Base-by-base conservation (phyloP, 75 land plant species). In the Selaginella moellendorffii region DNA sequence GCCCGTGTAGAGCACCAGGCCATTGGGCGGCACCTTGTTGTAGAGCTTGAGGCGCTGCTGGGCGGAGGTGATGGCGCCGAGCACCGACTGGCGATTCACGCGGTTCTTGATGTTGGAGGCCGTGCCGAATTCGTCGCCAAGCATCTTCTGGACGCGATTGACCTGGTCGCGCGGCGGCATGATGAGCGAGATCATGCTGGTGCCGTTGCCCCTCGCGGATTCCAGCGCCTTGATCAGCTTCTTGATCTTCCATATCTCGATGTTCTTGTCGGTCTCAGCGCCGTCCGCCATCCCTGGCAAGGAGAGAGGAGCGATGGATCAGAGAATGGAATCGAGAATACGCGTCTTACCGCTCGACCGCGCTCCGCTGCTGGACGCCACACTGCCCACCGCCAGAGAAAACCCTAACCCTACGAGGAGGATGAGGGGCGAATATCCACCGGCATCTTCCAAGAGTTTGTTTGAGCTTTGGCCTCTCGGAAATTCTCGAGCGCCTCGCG, bases 81-180 rank as follows among this genome's bases (percentile, higher is more conserved):
- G 54, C 14, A 85, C 87, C 22, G 85, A 85, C 28, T 85, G 86
- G 17, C 86, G 72, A 64, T 85, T 83, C 30, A 85, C 89, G 24
- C 87, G 62, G 31, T 76, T 77, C 78, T 83, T 83, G 54, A 83
- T 81, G 67, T 83, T 83, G 30, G 85, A 83, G 21, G 88, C 83
- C 24, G 87, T 83, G 2, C 89, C 88, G 71, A 77, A 81, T 65
- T 85, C 89, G 74, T 85, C 89, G 1, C 80, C 84, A 24, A 82
- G 70, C 84, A 82, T 82, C 70, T 82, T 82, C 0, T 83, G 72
- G 20, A 80, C 87, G 2, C 83, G 81, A 58, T 87, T 74, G 22
- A 84, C 65, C 64, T 84, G 87, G 74, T 85, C 89, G 28, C 81
- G 76, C 1, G 89, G 89, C 2, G 86, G 83, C 87, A 85, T 85